Evolutionary conservation across 495 filamentous ascomycete species (phyloP).

Genomic region (Penicillium silybi): DNA sequence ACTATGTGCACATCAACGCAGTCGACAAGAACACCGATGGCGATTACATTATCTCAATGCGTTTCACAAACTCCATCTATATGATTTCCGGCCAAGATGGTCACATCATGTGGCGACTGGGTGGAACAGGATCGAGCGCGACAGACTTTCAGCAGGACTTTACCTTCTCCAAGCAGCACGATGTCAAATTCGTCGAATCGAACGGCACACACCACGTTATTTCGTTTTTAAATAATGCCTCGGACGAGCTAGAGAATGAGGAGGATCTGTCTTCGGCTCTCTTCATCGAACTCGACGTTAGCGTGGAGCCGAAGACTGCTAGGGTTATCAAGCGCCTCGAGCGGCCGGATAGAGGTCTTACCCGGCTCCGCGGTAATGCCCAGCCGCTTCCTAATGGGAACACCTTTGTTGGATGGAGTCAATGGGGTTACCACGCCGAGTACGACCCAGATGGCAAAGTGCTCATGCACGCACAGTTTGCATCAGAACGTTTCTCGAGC

Average conservation of each 20-base stretch:
- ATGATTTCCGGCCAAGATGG: slow-evolving; percentile 52
- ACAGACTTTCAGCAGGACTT: slow-evolving; percentile 43
- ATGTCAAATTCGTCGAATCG: slow-evolving; percentile 49
- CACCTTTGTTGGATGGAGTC: slow-evolving; percentile 52
- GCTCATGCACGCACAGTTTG: slow-evolving; percentile 33
- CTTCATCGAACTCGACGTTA: slow-evolving; percentile 45
- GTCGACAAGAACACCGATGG: slow-evolving; percentile 51
- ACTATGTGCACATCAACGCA: slow-evolving; percentile 59
- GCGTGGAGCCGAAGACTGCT: slow-evolving; percentile 39
- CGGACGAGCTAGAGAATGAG: slow-evolving; percentile 33
- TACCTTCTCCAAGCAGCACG: slow-evolving; percentile 56
- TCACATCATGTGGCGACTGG: slow-evolving; percentile 53
- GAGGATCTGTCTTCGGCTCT: slow-evolving; percentile 47
- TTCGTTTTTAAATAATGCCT: slow-evolving; percentile 50
- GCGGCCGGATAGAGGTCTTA: slow-evolving; percentile 38
- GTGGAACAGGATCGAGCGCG: slow-evolving; percentile 32
- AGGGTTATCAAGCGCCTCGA: slow-evolving; percentile 30
- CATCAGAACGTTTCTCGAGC: slow-evolving; percentile 18
- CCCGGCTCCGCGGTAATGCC: slow-evolving; percentile 52
- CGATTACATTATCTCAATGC: slow-evolving; percentile 54
- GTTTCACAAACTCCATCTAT: slow-evolving; percentile 53
- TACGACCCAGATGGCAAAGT: slow-evolving; percentile 45
- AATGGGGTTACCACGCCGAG: slow-evolving; percentile 46
- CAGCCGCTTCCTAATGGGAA: slow-evolving; percentile 51
- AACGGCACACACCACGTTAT: slow-evolving; percentile 40